phyloP scores from a whole-genome alignment of 257 asterid species.

The Capsicum baccatum region DNA sequence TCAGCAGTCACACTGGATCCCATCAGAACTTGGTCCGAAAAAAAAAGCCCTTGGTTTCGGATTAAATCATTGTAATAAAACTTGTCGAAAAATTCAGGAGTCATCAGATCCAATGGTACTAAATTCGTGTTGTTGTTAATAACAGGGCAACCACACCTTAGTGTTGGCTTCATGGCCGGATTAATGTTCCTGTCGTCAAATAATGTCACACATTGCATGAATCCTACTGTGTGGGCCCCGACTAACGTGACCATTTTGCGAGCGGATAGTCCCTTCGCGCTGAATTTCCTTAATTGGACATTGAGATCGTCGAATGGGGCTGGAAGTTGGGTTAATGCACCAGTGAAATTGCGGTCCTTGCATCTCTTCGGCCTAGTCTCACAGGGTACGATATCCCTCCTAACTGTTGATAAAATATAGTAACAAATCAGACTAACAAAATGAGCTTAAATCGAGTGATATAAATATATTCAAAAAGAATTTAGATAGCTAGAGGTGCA shows the following conservation, averaged over 20 bases:
- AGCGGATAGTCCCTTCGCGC: not conserved
- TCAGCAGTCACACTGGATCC: not conserved
- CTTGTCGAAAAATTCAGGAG: not conserved
- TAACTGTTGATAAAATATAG: not conserved
- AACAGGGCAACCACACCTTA: constrained; percentile 10
- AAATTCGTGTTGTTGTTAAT: not conserved
- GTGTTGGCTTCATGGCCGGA: not conserved
- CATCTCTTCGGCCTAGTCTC: constrained; percentile 19
- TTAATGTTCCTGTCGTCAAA: constrained; percentile 7
- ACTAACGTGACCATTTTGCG: constrained; percentile 28
- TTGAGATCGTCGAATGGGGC: constrained; percentile 29
- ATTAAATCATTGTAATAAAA: constrained; percentile 2
- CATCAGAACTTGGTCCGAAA: constrained; percentile 30
- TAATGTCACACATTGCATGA: not conserved
- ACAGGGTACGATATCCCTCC: not conserved
- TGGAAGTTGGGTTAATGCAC: constrained; percentile 22
- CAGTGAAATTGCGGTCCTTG: constrained; percentile 26
- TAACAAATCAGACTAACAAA: no score
- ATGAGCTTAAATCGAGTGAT: not conserved
- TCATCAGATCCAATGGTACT: constrained; percentile 13
- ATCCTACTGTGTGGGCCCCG: constrained; percentile 27
- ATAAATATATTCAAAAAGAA: no score
- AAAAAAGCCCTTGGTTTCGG: constrained; percentile 4
- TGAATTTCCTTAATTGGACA: constrained; percentile 10
- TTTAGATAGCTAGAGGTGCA: no score